Conservation (phyloP, 2,329 filamentous ascomycete species). For the Chaetomiaceae sp. region DNA sequence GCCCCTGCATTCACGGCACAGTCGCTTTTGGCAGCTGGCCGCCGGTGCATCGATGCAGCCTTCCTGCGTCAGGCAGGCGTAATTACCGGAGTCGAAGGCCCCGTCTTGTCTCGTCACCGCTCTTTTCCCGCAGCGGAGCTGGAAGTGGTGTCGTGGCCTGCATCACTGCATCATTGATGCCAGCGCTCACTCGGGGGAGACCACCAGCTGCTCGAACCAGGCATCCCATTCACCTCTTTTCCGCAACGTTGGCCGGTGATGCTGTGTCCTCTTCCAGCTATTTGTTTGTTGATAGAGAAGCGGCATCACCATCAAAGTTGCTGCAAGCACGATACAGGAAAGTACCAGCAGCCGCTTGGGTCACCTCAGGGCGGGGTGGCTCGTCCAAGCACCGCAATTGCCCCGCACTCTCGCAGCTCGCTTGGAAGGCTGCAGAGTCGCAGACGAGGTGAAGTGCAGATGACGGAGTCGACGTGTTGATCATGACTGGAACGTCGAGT, state of each 20-base stretch:
- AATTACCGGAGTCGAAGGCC: slow-evolving; percentile 8
- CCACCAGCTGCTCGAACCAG: no score
- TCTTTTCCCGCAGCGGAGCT: slow-evolving; percentile 18
- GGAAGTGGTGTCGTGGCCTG: background rate
- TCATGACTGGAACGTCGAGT: slow-evolving; percentile 18
- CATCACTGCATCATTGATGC: background rate
- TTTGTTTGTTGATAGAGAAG: no score
- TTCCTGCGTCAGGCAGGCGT: slow-evolving; percentile 9
- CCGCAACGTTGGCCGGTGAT: no score
- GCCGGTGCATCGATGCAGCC: background rate
- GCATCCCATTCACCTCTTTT: no score
- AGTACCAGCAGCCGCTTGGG: background rate
- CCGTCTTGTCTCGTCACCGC: slow-evolving; percentile 22
- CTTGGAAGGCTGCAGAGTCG: slow-evolving; percentile 6
- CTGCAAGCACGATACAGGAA: no score
- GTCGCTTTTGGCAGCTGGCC: slow-evolving; percentile 10
- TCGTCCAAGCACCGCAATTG: slow-evolving; percentile 2
- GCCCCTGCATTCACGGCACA: slow-evolving; percentile 4
- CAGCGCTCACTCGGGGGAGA: no score
- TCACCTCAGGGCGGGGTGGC: slow-evolving; percentile 7
- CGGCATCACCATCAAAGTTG: no score
- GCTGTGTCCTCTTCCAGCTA: no score
- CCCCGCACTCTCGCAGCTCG: slow-evolving; percentile 14
- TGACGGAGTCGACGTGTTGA: slow-evolving; percentile 25
- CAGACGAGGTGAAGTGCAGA: slow-evolving; percentile 13